Evolutionary conservation across 805 yeast species (phyloP).

Genomic region (Kodamaea fukazawae): DNA sequence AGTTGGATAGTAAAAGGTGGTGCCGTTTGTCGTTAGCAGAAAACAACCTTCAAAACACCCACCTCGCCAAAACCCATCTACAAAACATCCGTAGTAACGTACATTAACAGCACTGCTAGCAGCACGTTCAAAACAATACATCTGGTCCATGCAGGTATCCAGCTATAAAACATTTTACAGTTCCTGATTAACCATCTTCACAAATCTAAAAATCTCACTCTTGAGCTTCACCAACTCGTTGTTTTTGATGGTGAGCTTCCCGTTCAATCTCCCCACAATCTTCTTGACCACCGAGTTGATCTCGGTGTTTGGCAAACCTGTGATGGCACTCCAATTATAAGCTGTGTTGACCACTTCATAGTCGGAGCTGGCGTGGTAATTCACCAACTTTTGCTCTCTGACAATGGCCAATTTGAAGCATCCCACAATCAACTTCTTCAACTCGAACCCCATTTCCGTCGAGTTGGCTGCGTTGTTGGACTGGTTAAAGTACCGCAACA

Average conservation of each 20-base stretch:
- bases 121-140: too few relatives aligned
- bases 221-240: conserved; percentile 37
- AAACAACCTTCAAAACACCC: too few relatives aligned
- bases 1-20: too few relatives aligned
- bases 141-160: too few relatives aligned
- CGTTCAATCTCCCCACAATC: conserved; percentile 39
- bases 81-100: too few relatives aligned
- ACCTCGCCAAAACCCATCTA: too few relatives aligned
- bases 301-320: conserved; percentile 37
- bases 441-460: conserved; percentile 43
- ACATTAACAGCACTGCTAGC: too few relatives aligned
- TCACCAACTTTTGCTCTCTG: conserved; percentile 21
- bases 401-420: conserved; percentile 40
- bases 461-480: conserved; percentile 43
- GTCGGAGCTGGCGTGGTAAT: conserved; percentile 7
- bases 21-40: too few relatives aligned
- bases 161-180: conserved; percentile 14
- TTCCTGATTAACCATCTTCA: conserved; percentile 37
- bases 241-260: conserved; percentile 37
- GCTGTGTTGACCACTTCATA: background rate
- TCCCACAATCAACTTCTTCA: conserved; percentile 40
- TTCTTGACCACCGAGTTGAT: conserved; percentile 34
- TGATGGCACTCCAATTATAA: conserved; percentile 34
- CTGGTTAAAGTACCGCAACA: conserved; percentile 44
- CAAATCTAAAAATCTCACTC: conserved; percentile 40